These are phyloP conservation scores for Selaginella tamariscina DNA, from an alignment of 75 land plant species.

Conservation along the genomic window DNA sequence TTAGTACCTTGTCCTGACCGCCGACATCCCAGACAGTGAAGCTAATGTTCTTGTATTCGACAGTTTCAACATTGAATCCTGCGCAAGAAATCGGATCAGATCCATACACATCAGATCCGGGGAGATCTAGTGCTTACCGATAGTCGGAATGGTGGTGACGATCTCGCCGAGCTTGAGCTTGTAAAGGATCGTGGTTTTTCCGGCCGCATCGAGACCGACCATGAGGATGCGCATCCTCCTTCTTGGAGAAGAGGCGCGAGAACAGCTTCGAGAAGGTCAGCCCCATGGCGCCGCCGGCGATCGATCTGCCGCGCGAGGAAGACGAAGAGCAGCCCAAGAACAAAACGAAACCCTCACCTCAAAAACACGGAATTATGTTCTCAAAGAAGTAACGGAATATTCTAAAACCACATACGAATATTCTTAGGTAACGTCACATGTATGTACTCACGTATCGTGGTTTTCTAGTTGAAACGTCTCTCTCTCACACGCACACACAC, in stretches of 20 bases:
- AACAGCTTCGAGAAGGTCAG: slow-evolving; percentile 53
- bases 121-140: slow-evolving; percentile 11
- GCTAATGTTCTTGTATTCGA: slow-evolving; percentile 25
- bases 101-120: background rate
- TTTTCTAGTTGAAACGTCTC: too few relatives aligned
- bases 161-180: slow-evolving; percentile 27
- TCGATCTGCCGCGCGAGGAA: background rate
- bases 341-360: too few relatives aligned
- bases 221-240: background rate
- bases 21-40: slow-evolving; percentile 41
- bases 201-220: slow-evolving; percentile 15
- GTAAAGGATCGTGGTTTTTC: slow-evolving; percentile 31
- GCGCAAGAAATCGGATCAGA: slow-evolving; percentile 6
- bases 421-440: too few relatives aligned
- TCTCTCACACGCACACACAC: too few relatives aligned
- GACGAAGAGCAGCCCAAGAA: too few relatives aligned
- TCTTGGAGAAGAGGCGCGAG: slow-evolving; percentile 20
- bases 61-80: slow-evolving; percentile 36
- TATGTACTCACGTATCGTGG: too few relatives aligned
- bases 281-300: slow-evolving; percentile 22
- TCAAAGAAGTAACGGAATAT: too few relatives aligned
- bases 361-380: too few relatives aligned
- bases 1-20: slow-evolving; percentile 30
- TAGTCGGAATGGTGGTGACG: slow-evolving; percentile 26
- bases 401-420: too few relatives aligned